Conservation (phyloP, 1,284 basidiomycete species). For the Austroboletus rostrupii region DNA sequence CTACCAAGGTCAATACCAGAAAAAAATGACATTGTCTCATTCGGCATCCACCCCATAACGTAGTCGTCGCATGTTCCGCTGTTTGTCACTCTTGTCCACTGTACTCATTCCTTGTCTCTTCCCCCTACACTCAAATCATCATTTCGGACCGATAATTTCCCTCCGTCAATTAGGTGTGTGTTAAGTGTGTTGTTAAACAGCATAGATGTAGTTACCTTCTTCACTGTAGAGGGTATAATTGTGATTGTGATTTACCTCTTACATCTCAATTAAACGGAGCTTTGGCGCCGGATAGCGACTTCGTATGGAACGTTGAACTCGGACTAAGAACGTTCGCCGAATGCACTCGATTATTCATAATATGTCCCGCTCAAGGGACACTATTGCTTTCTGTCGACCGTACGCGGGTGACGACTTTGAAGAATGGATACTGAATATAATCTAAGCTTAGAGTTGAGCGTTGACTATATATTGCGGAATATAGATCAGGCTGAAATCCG, state of each 20-base stretch:
- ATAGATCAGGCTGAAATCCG: too few relatives aligned
- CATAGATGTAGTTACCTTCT: conserved; percentile 7
- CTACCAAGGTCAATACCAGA: conserved; percentile 34
- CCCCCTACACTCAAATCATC: conserved; percentile 12
- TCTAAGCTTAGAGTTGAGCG: too few relatives aligned
- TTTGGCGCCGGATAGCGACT: too few relatives aligned
- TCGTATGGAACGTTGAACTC: too few relatives aligned
- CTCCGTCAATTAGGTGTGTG: conserved; percentile 5
- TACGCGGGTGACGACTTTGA: too few relatives aligned
- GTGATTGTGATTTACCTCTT: conserved; percentile 11
- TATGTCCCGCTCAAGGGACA: too few relatives aligned
- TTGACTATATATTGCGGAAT: too few relatives aligned
- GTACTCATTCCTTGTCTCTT: conserved; percentile 20
- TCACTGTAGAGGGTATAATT: conserved; percentile 8
- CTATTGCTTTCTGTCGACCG: too few relatives aligned
- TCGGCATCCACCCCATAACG: conserved; percentile 9
- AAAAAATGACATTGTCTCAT: conserved; percentile 28
- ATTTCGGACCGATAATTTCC: conserved; percentile 5
- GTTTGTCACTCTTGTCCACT: conserved; percentile 16
- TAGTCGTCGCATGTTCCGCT: conserved; percentile 24
- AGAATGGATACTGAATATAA: too few relatives aligned
- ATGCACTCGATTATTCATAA: too few relatives aligned
- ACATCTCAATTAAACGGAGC: conserved; percentile 1
- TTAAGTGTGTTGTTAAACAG: conserved; percentile 1
- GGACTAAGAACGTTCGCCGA: too few relatives aligned